These are phyloP conservation scores for Leavenworthia alabamica DNA, from an alignment of 345 rosid genomes.

Conservation along the genomic window DNA sequence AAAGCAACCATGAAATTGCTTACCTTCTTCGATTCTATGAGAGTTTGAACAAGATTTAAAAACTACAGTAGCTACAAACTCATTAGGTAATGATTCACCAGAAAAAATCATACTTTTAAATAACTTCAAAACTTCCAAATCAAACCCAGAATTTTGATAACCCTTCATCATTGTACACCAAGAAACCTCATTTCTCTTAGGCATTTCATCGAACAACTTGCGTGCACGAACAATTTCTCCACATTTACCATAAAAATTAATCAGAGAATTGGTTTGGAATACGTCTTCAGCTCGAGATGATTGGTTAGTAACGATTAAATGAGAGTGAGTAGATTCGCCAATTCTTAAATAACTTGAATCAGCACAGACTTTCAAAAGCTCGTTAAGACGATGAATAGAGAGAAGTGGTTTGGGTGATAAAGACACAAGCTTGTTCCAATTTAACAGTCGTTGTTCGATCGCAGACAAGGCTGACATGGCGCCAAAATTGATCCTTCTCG, in stretches of 20 bases:
- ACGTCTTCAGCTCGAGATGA: background rate
- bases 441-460: conserved; percentile 6
- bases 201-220: conserved; percentile 58
- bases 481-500: background rate
- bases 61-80: conserved; percentile 51
- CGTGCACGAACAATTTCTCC: conserved; percentile 39
- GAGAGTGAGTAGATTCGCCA: conserved; percentile 59
- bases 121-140: conserved; percentile 44
- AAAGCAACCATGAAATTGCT: conserved; percentile 60
- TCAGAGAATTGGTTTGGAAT: conserved; percentile 39
- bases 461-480: conserved; percentile 24
- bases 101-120: conserved; percentile 45
- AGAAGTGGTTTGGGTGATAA: conserved; percentile 1
- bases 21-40: conserved; percentile 46
- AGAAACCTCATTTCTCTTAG: conserved; percentile 52
- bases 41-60: conserved; percentile 49
- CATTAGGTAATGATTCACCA: conserved; percentile 43
- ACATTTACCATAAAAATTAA: conserved; percentile 56
- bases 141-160: conserved; percentile 45
- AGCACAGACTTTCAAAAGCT: conserved; percentile 51
- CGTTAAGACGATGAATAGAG: conserved; percentile 17
- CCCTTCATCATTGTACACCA: conserved; percentile 72
- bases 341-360: conserved; percentile 34
- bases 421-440: background rate
- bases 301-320: conserved; percentile 33